Percentiles rank a stretch among this genome's conserved stretches.
phyloP scores from a whole-genome alignment of 495 filamentous ascomycete species.

The Neurospora tetraspora region DNA sequence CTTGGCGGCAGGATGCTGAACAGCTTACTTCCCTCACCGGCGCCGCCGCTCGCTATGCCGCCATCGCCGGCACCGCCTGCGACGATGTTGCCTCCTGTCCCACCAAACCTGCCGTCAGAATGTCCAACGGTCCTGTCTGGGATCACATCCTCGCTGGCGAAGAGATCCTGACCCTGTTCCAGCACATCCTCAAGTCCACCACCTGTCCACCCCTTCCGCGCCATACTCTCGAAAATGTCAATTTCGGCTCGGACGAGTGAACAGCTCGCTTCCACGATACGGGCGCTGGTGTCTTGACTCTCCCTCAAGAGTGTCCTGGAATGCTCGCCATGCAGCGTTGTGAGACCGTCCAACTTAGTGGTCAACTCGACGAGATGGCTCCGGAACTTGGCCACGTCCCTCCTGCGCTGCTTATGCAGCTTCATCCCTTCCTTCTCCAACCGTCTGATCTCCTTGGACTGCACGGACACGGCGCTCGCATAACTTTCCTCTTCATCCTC shows the following conservation, averaged over 20 bases:
- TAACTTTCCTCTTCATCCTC: constrained; percentile 51
- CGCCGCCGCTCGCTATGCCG: constrained; percentile 9
- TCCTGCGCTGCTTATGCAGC: constrained; percentile 42
- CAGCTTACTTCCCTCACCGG: constrained; percentile 35
- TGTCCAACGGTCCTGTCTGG: not conserved
- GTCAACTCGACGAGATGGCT: constrained; percentile 49
- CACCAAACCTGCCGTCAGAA: constrained; percentile 9
- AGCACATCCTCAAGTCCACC: constrained; percentile 53
- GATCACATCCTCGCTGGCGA: constrained; percentile 34
- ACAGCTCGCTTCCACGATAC: constrained; percentile 51
- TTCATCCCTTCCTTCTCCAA: constrained; percentile 52
- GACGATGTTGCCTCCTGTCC: constrained; percentile 11
- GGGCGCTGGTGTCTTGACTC: constrained; percentile 45
- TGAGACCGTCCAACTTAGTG: constrained; percentile 49
- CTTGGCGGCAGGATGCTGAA: constrained; percentile 49
- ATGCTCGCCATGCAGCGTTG: constrained; percentile 46
- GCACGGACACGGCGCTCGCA: constrained; percentile 36
- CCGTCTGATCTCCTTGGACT: constrained; percentile 44
- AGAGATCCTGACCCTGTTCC: constrained; percentile 50
- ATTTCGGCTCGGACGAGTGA: constrained; percentile 53
- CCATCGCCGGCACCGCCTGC: constrained; percentile 6
- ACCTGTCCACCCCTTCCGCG: constrained; percentile 54
- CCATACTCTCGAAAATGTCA: constrained; percentile 55
- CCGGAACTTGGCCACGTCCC: constrained; percentile 43
- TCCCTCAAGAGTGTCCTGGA: constrained; percentile 43